Base-by-base conservation (phyloP, 2,329 filamentous ascomycete genomes). In the Pseudocercospora musae region DNA sequence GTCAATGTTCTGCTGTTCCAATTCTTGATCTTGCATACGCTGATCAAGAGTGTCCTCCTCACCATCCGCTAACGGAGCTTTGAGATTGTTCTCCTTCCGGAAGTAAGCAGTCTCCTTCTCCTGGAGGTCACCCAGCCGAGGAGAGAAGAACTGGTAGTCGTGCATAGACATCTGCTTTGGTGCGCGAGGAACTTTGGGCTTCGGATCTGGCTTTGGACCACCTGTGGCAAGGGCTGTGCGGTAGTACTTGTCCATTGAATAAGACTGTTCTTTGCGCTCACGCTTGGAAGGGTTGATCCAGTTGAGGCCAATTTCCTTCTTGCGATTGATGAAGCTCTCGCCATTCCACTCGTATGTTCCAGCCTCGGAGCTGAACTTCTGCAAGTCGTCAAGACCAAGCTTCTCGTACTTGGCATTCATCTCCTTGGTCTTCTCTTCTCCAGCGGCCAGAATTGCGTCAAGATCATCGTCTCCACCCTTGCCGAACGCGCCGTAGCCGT, bases 231-330 rank as follows among this genome's bases (percentile, higher is more conserved):
- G 85, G 9, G 92, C 91, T 71, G 96, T 89, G 68, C 94, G 89
- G 79, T 98, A 99, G 79, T 99, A 99, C 77, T 97, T 96, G 76
- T 99, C 96, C 81, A 99, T 96, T 0, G 94, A 97, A 76, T 99
- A 99, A 4, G 92, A 92, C 75, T 97, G 92, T 74, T 98, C 94
- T 77, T 98, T 99, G 72, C 95, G 91, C 79, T 99, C 96, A 77
- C 95, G 93, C 82, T 99, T 99, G 15, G 94, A 88, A 1, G 95
- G 96, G 72, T 99, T 96, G 80, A 99, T 99, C 96, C 96, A 99
- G 73, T 83, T 93, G 68, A 97, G 85, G 54, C 91, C 92, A 66
- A 97, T 91, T 55, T 96, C 92, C 77, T 96, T 96, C 74, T 80
- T 81, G 74, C 89, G 86, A 62, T 90, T 91, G 58, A 92, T 91